phyloP scores from a whole-genome alignment of 2,329 filamentous ascomycete species.

The Phialophora macrospora region DNA sequence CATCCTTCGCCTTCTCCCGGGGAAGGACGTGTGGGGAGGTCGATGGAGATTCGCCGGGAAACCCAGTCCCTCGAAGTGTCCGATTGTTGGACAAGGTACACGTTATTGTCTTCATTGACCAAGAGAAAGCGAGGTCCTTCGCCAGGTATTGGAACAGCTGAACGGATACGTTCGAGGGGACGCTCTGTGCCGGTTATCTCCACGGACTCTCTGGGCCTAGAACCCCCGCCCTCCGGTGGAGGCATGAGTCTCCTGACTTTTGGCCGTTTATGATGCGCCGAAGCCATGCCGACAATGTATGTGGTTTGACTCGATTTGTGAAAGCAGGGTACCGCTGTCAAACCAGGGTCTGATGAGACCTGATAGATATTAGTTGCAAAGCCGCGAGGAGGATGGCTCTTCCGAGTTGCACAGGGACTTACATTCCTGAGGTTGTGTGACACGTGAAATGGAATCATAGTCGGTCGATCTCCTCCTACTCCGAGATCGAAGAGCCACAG shows the following conservation, averaged over 20 bases:
- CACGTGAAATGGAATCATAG: background rate
- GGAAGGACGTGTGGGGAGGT: background rate
- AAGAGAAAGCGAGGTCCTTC: background rate
- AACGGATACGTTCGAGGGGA: background rate
- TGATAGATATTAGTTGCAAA: background rate
- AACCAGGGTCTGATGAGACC: conserved; percentile 1
- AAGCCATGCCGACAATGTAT: conserved; percentile 5
- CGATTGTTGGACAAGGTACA: background rate
- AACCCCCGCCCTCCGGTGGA: background rate
- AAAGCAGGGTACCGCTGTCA: conserved; percentile 11
- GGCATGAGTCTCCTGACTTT: background rate
- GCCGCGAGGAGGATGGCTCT: background rate
- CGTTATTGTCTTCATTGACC: conserved; percentile 1
- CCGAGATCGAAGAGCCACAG: conserved; percentile 10
- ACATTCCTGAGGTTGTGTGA: background rate
- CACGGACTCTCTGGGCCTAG: background rate
- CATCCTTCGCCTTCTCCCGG: background rate
- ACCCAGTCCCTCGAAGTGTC: background rate
- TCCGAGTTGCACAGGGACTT: background rate
- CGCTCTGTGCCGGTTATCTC: background rate
- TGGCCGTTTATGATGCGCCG: background rate
- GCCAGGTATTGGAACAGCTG: background rate
- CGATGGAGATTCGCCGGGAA: background rate
- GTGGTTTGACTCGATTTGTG: conserved; percentile 2
- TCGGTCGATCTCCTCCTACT: background rate